These are phyloP conservation scores for Aciculoconidium aculeatum DNA, from an alignment of 805 yeast species.

Conservation along the genomic window DNA sequence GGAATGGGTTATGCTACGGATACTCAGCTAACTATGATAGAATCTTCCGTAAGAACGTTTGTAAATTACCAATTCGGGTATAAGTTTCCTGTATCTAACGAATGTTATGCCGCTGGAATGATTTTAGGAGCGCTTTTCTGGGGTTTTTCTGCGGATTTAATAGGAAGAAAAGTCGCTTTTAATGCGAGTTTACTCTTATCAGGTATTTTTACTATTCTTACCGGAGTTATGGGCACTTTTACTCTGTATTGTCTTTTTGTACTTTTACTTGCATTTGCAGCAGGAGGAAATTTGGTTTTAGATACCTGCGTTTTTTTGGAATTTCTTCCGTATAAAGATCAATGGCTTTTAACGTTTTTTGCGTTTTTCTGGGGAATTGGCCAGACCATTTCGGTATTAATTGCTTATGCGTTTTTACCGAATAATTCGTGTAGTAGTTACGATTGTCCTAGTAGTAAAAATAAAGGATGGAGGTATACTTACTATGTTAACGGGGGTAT, in stretches of 20 bases:
- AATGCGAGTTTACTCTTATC: constrained; percentile 38
- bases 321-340: constrained; percentile 45
- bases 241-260: constrained; percentile 47
- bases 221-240: constrained; percentile 47
- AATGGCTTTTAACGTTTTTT: constrained; percentile 47
- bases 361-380: constrained; percentile 38
- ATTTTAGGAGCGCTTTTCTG: constrained; percentile 49
- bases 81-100: constrained; percentile 36
- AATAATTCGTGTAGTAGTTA: constrained; percentile 39
- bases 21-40: constrained; percentile 45
- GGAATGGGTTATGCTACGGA: constrained; percentile 38
- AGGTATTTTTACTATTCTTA: constrained; percentile 46
- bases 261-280: constrained; percentile 39
- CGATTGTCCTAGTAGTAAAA: constrained; percentile 41
- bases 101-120: constrained; percentile 35
- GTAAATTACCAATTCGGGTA: constrained; percentile 44
- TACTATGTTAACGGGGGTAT: constrained; percentile 43
- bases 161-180: constrained; percentile 17
- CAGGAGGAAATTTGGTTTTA: constrained; percentile 54
- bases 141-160: constrained; percentile 44
- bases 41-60: constrained; percentile 40
- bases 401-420: constrained; percentile 54
- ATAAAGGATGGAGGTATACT: constrained; percentile 60
- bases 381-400: constrained; percentile 45
- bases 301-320: constrained; percentile 51